Percentiles rank a stretch among this genome's conserved stretches.
Conservation (phyloP, 129 eudicot genomes). For the Centrapalus pauciflorus region DNA sequence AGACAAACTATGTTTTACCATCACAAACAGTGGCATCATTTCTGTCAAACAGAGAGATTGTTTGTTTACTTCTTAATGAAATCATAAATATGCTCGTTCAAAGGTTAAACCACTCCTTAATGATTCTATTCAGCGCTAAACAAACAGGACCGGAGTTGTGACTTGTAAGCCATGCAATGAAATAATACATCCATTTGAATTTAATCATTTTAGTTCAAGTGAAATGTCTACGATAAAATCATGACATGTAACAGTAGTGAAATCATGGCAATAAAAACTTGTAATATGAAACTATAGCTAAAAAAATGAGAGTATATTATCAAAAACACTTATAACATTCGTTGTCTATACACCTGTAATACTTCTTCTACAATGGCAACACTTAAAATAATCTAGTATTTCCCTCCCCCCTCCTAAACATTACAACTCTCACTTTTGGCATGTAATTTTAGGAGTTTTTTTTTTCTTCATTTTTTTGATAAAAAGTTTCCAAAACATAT, state of each 20-base stretch:
- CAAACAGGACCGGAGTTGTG: too few relatives aligned
- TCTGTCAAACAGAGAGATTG: too few relatives aligned
- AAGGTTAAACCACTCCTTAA: too few relatives aligned
- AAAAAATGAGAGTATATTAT: not conserved
- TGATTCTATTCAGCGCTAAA: too few relatives aligned
- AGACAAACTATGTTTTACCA: too few relatives aligned
- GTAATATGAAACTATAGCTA: not conserved
- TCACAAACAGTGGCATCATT: too few relatives aligned
- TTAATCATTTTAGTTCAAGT: not conserved
- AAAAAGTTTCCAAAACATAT: not conserved
- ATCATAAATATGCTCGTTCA: too few relatives aligned
- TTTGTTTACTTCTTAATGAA: too few relatives aligned
- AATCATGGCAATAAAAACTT: not conserved
- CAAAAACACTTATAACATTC: not conserved
- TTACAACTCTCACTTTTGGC: conserved; percentile 18
- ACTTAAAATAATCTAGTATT: not conserved
- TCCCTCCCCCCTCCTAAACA: conserved; percentile 12
- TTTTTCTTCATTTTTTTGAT: not conserved
- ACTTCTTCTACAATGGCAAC: conserved; percentile 11
- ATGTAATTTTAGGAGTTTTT: conserved; percentile 15
- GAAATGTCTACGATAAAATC: not conserved
- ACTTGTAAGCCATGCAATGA: too few relatives aligned
- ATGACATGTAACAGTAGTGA: not conserved
- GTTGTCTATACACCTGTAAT: conserved; percentile 1
- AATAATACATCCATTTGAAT: too few relatives aligned